phyloP scores from a whole-genome alignment of 441 rosid genomes.

The Erodium trifolium region DNA sequence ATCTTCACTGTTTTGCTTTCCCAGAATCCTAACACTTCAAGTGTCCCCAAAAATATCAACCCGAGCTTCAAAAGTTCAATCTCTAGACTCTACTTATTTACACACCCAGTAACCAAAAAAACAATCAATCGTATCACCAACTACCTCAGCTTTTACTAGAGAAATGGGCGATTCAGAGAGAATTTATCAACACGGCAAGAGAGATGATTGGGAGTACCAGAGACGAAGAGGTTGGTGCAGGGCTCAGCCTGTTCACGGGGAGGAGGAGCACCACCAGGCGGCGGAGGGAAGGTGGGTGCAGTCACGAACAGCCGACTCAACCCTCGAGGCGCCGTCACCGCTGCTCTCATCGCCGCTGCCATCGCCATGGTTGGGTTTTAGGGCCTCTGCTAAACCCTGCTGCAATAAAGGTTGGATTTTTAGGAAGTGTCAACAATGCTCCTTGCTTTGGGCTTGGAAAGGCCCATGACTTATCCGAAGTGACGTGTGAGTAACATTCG shows the following conservation, averaged over 20 bases:
- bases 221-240: slow-evolving; percentile 66
- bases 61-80: not conserved
- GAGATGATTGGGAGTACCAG: slow-evolving; percentile 29
- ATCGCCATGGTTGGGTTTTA: slow-evolving; percentile 12
- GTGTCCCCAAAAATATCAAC: not conserved
- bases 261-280: slow-evolving; percentile 23
- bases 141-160: not conserved
- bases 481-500: too few species aligned
- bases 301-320: slow-evolving; percentile 43
- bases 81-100: not conserved
- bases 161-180: not conserved
- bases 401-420: not conserved
- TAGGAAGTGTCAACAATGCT: not conserved
- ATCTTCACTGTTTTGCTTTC: not conserved
- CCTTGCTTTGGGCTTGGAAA: too few species aligned
- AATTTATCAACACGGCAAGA: too few species aligned
- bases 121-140: not conserved
- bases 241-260: slow-evolving; percentile 58
- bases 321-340: slow-evolving; percentile 34
- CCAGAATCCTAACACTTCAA: not conserved
- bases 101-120: not conserved
- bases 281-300: slow-evolving; percentile 33
- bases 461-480: too few species aligned
- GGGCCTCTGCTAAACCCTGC: slow-evolving; percentile 15
- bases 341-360: slow-evolving; percentile 44